Evolutionary conservation across 2,329 filamentous ascomycete genomes (phyloP).

Genomic region (Thielaviopsis populi): DNA sequence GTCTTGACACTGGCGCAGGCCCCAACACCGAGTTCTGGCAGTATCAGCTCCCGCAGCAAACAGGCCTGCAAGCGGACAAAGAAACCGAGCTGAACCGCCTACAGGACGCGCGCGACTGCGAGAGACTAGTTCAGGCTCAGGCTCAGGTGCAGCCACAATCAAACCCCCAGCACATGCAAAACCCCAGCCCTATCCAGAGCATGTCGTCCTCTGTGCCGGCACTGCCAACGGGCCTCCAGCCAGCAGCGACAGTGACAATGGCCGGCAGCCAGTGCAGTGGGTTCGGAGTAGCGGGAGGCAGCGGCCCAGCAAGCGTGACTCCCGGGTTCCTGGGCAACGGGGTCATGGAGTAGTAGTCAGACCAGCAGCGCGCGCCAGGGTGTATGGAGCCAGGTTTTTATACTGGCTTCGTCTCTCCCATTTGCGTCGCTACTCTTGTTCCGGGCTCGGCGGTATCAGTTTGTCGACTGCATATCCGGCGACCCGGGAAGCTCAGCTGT

Average conservation of each 20-base stretch:
- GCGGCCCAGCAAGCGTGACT: too few species aligned
- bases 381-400: neutral
- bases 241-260: neutral
- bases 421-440: neutral
- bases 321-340: neutral
- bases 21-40: too few species aligned
- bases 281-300: too few species aligned
- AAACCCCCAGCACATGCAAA: too few species aligned
- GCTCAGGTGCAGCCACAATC: too few species aligned
- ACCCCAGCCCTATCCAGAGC: neutral
- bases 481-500: neutral
- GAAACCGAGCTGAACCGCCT: too few species aligned
- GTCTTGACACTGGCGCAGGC: neutral
- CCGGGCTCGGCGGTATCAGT: neutral
- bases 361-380: too few species aligned
- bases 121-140: too few species aligned
- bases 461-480: neutral
- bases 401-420: neutral
- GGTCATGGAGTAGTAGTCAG: neutral
- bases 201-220: neutral
- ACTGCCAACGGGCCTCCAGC: neutral
- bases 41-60: too few species aligned
- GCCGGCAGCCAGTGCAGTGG: too few species aligned
- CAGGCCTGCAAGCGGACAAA: too few species aligned
- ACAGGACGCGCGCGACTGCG: too few species aligned